Percentiles rank a stretch among this genome's conserved stretches.
phyloP scores from a whole-genome alignment of 768 basidiomycete species.

The Cubamyces lactineus region DNA sequence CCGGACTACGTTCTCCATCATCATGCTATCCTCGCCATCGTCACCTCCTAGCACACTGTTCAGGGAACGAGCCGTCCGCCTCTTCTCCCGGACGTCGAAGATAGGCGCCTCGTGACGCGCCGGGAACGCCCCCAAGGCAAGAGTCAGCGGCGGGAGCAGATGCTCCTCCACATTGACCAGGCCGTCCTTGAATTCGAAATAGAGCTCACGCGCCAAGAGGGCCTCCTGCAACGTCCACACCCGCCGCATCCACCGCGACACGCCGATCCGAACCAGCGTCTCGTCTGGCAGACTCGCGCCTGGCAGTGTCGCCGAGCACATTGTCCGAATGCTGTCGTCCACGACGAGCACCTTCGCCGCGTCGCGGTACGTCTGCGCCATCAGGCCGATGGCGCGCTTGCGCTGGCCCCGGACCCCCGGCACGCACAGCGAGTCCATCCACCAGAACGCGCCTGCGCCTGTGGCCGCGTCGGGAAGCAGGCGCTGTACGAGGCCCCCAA shows the following conservation, averaged over 20 bases:
- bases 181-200: conserved; percentile 1
- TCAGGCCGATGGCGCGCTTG: conserved; percentile 21
- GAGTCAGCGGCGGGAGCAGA: background rate
- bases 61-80: background rate
- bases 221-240: conserved; percentile 12
- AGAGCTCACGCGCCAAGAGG: conserved; percentile 1
- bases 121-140: background rate
- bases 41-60: too few species aligned
- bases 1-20: background rate
- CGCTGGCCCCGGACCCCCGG: background rate
- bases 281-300: background rate
- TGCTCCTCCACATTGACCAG: background rate
- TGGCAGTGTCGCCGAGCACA: conserved; percentile 4
- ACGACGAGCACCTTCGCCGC: conserved; percentile 17
- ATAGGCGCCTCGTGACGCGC: background rate
- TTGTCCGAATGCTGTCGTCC: conserved; percentile 12
- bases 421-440: conserved; percentile 21
- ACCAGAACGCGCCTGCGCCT: conserved; percentile 13
- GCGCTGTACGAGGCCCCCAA: background rate
- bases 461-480: background rate
- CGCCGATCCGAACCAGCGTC: background rate
- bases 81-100: background rate
- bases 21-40: background rate
- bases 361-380: conserved; percentile 21
- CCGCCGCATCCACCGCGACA: conserved; percentile 7